A percentile compares a stretch with the other conserved stretches of the same genome.
phyloP scores from a whole-genome alignment of 495 filamentous ascomycete species.

The Wilcoxina mikolae region DNA sequence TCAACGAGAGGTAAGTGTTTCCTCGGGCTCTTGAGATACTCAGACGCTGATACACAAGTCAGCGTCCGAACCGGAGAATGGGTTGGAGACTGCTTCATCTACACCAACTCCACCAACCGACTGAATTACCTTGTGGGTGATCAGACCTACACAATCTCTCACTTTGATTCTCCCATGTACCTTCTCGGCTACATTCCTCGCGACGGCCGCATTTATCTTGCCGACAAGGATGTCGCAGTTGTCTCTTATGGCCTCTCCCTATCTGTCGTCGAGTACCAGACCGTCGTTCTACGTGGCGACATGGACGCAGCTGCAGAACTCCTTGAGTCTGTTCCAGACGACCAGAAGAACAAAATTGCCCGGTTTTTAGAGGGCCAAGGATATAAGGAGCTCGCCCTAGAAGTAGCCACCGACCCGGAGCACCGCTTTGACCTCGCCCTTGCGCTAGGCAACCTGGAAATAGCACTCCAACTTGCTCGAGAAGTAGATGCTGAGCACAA shows the following conservation, averaged over 20 bases:
- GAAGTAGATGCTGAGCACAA: constrained; percentile 82
- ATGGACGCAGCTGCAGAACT: constrained; percentile 82
- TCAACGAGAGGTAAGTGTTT: constrained; percentile 63
- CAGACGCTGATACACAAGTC: constrained; percentile 3
- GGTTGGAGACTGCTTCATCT: constrained; percentile 98
- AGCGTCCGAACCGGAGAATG: constrained; percentile 90
- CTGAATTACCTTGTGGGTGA: constrained; percentile 97
- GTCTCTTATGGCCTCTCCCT: constrained; percentile 84
- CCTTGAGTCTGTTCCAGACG: constrained; percentile 63
- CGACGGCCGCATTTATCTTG: constrained; percentile 81
- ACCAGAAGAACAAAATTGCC: constrained; percentile 93
- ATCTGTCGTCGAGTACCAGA: constrained; percentile 94
- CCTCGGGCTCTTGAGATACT: too few species aligned
- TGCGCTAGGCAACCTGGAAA: constrained; percentile 62
- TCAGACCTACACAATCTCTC: constrained; percentile 95
- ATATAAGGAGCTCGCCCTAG: constrained; percentile 85
- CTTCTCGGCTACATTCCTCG: constrained; percentile 87
- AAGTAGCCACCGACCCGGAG: constrained; percentile 90
- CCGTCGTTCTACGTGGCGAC: constrained; percentile 84
- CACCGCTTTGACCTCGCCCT: constrained; percentile 93
- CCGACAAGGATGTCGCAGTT: constrained; percentile 86
- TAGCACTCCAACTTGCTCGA: constrained; percentile 70
- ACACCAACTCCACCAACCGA: constrained; percentile 91
- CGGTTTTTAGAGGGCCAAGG: constrained; percentile 96
- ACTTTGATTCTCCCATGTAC: constrained; percentile 93